phyloP scores from a whole-genome alignment of 2,329 filamentous ascomycete species.

The Blumeriella jaapii region DNA sequence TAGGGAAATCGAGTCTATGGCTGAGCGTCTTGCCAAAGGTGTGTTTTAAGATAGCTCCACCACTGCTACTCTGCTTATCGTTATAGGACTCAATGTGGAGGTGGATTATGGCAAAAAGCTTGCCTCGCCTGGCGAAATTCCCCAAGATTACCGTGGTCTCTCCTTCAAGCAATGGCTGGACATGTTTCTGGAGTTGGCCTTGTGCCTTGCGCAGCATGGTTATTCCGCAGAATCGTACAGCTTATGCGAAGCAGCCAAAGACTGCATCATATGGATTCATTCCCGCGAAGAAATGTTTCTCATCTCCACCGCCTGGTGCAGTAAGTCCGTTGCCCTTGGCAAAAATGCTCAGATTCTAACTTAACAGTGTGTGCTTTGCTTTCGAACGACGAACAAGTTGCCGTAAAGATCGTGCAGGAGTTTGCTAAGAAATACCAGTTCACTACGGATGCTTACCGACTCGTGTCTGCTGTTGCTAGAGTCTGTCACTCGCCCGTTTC shows the following conservation, averaged over 20 bases:
- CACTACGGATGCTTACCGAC: slow-evolving; percentile 69
- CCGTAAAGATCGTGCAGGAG: slow-evolving; percentile 62
- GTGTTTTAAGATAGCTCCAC: not conserved
- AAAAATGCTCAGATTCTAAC: slow-evolving; percentile 4
- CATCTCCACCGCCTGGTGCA: slow-evolving; percentile 68
- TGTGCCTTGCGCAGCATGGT: slow-evolving; percentile 58
- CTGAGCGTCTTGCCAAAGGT: slow-evolving; percentile 23
- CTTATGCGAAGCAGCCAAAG: slow-evolving; percentile 64
- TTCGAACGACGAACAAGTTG: slow-evolving; percentile 67
- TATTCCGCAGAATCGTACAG: slow-evolving; percentile 65
- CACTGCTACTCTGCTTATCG: slow-evolving; percentile 8
- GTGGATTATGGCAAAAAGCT: not conserved
- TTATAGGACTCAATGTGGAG: slow-evolving; percentile 20
- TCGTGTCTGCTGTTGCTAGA: slow-evolving; percentile 69
- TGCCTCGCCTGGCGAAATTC: slow-evolving; percentile 15
- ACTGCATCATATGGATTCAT: slow-evolving; percentile 74
- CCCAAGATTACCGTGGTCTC: slow-evolving; percentile 56
- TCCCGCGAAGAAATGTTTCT: slow-evolving; percentile 54
- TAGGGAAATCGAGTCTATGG: slow-evolving; percentile 21
- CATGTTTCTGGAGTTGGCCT: slow-evolving; percentile 77
- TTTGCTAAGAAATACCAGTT: slow-evolving; percentile 76
- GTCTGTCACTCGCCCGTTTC: slow-evolving; percentile 61
- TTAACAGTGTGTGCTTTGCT: slow-evolving; percentile 62
- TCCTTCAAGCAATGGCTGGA: slow-evolving; percentile 79
- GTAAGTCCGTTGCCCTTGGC: slow-evolving; percentile 32